Evolutionary conservation across 176 grass and related monocot genomes (phyloP).

Genomic region (Otatea glauca): DNA sequence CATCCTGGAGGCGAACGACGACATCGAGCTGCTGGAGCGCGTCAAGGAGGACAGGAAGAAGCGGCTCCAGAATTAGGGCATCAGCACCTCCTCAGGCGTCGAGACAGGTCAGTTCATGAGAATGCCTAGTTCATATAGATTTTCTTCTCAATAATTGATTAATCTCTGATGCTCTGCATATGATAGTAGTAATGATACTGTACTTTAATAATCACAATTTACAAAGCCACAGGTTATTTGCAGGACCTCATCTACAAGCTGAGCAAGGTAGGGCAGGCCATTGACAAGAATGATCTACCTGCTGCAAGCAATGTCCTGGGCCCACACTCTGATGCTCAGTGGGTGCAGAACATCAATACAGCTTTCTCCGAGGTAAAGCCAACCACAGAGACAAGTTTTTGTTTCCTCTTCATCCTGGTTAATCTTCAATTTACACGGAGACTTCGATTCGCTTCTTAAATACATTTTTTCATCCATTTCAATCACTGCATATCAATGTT

Average conservation of each 20-base stretch:
- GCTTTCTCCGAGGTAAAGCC: conserved; percentile 73
- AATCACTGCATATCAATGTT: background rate
- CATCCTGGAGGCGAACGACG: conserved; percentile 82
- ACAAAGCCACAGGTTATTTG: conserved; percentile 69
- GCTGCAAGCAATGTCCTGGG: conserved; percentile 74
- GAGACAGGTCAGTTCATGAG: conserved; percentile 78
- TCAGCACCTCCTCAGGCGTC: conserved; percentile 64
- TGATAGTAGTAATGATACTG: background rate
- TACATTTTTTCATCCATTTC: background rate
- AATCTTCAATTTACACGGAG: background rate
- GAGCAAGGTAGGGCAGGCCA: conserved; percentile 94
- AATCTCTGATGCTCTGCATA: background rate
- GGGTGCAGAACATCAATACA: conserved; percentile 77
- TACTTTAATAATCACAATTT: conserved; percentile 35
- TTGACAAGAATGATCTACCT: conserved; percentile 75
- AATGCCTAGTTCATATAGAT: no score
- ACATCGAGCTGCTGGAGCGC: conserved; percentile 84
- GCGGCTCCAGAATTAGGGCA: conserved; percentile 73
- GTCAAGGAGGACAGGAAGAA: conserved; percentile 88
- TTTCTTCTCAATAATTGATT: background rate
- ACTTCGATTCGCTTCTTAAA: background rate
- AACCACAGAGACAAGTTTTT: conserved; percentile 6
- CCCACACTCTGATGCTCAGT: conserved; percentile 45
- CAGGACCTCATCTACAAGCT: conserved; percentile 92
- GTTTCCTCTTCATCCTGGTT: background rate